These are phyloP conservation scores for Trichoderma hamatum DNA, from an alignment of 2,329 filamentous ascomycete species.

Conservation along the genomic window DNA sequence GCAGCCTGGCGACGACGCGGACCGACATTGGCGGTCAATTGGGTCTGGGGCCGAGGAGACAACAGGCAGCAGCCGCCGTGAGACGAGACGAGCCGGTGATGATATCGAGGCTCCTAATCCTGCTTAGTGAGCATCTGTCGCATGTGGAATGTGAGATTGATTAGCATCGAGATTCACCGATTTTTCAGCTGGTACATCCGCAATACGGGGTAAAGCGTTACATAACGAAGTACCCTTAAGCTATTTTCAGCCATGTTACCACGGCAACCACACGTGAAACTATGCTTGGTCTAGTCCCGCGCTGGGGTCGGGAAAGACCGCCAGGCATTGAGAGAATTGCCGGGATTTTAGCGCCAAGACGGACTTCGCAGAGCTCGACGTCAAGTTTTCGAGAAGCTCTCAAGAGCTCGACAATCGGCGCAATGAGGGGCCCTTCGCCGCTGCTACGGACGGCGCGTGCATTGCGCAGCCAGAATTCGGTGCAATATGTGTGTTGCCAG, in stretches of 20 bases:
- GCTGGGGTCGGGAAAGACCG: constrained; percentile 40
- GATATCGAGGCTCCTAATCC: constrained; percentile 18
- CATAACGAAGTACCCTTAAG: not conserved
- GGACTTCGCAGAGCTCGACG: constrained; percentile 9
- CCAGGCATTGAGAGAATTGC: constrained; percentile 28
- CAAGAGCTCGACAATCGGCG: constrained; percentile 25
- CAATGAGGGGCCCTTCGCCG: constrained; percentile 50
- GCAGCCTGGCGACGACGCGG: constrained; percentile 86
- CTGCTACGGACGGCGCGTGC: constrained; percentile 43
- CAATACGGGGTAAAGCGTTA: constrained; percentile 6
- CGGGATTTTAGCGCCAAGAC: constrained; percentile 21
- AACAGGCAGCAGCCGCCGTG: constrained; percentile 27
- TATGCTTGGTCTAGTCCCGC: constrained; percentile 28
- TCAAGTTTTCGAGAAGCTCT: constrained; percentile 21
- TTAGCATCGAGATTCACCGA: constrained; percentile 21
- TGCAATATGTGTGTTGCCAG: constrained; percentile 54
- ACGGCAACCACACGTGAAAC: constrained; percentile 38
- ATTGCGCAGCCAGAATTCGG: constrained; percentile 34
- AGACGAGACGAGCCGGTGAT: constrained; percentile 9
- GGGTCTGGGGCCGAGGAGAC: constrained; percentile 28
- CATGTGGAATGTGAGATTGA: constrained; percentile 5
- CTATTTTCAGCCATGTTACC: constrained; percentile 31
- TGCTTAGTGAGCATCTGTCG: constrained; percentile 23
- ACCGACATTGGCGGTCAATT: constrained; percentile 59
- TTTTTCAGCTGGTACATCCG: constrained; percentile 23